Conservation (phyloP, 257 asterid species). For the Solanum bulbocastanum region DNA sequence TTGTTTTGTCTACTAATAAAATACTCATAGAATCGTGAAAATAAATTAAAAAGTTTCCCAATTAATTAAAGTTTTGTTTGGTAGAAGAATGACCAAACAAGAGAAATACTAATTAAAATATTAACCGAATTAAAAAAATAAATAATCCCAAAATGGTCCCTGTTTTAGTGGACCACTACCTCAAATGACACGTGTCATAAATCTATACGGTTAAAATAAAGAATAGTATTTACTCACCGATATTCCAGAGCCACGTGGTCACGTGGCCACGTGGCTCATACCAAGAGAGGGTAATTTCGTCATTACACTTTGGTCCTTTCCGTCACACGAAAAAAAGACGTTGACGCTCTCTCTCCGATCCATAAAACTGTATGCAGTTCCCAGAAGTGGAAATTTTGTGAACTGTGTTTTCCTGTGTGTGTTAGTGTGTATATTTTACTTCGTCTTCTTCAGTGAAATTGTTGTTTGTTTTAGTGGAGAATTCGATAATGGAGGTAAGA, state of each 20-base stretch:
- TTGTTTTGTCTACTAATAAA: neutral
- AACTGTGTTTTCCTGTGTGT: neutral
- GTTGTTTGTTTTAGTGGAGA: neutral
- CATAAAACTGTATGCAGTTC: constrained; percentile 4
- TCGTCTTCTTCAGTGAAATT: neutral
- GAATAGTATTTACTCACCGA: neutral
- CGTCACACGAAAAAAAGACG: constrained; percentile 13
- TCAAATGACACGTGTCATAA: neutral
- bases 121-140: neutral
- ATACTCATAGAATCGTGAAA: neutral
- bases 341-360: constrained; percentile 19
- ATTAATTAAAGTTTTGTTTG: neutral
- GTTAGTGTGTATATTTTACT: neutral
- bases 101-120: neutral
- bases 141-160: neutral
- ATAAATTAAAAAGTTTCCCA: neutral
- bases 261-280: constrained; percentile 38
- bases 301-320: neutral
- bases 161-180: neutral
- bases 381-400: constrained; percentile 8
- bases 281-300: constrained; percentile 21
- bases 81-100: neutral
- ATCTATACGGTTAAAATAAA: neutral
- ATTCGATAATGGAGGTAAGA: neutral
- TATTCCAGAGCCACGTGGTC: constrained; percentile 36